phyloP scores from a whole-genome alignment of 345 rosid genomes.

The Eucalyptus regnans region DNA sequence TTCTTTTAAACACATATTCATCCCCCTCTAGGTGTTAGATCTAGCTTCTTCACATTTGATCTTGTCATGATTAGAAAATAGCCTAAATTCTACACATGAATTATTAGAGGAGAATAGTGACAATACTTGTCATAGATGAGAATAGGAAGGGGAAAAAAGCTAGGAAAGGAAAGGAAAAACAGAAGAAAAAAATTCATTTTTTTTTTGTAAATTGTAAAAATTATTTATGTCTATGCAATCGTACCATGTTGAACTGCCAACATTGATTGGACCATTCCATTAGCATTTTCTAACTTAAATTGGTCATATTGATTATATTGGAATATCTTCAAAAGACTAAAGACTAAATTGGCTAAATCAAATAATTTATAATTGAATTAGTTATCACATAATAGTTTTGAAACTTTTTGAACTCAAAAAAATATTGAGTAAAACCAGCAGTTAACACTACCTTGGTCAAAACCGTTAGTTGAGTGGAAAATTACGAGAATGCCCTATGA shows the following conservation, averaged over 20 bases:
- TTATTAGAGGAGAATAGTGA: neutral
- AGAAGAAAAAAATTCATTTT: too few relatives aligned
- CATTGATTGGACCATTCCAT: neutral
- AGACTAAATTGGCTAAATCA: too few relatives aligned
- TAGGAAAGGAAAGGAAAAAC: neutral
- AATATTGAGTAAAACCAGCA: accelerated
- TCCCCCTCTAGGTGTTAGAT: too few relatives aligned
- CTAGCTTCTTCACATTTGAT: too few relatives aligned
- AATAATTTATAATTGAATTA: too few relatives aligned
- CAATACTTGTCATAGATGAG: too few relatives aligned
- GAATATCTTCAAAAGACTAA: neutral
- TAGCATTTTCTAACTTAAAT: neutral
- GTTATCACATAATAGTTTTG: too few relatives aligned
- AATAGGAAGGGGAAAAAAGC: accelerated
- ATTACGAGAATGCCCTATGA: neutral
- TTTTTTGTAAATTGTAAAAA: neutral
- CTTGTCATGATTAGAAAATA: too few relatives aligned
- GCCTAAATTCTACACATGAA: neutral
- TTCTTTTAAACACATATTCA: too few relatives aligned
- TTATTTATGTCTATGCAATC: too few relatives aligned
- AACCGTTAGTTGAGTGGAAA: neutral
- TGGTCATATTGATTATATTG: neutral
- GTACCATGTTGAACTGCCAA: accelerated
- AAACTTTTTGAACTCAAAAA: neutral
- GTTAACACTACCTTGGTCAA: neutral